A percentile compares a stretch with the other conserved stretches of the same genome.
These are phyloP conservation scores for Adansonia gregorii DNA, from an alignment of 441 rosid species.

Conservation along the genomic window DNA sequence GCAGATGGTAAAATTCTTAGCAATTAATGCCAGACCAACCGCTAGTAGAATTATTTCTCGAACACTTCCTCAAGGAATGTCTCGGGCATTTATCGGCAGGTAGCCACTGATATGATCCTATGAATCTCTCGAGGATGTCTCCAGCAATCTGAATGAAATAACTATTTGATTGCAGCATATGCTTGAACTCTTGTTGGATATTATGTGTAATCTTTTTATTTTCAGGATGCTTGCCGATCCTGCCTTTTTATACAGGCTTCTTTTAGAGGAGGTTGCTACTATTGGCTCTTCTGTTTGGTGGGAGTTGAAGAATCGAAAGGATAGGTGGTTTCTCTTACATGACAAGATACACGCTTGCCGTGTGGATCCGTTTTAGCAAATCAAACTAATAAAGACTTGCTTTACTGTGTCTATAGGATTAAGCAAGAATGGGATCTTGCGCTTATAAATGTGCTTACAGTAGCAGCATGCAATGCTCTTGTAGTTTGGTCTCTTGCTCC, in stretches of 20 bases:
- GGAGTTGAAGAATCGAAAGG: constrained; percentile 87
- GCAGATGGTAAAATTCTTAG: constrained; percentile 85
- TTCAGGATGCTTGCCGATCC: constrained; percentile 97
- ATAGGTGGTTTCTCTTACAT: constrained; percentile 53
- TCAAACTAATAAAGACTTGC: constrained; percentile 28
- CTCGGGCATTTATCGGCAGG: constrained; percentile 96
- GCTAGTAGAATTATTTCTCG: constrained; percentile 82
- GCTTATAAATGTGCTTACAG: constrained; percentile 81
- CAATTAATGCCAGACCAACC: constrained; percentile 91
- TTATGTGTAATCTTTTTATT: constrained; percentile 32
- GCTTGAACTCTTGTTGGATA: not conserved
- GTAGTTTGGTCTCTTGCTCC: constrained; percentile 95
- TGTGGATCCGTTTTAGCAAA: constrained; percentile 16
- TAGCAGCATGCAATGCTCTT: constrained; percentile 79
- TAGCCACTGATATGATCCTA: constrained; percentile 30
- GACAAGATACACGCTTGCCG: not conserved
- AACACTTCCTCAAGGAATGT: constrained; percentile 77
- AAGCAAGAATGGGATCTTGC: constrained; percentile 97
- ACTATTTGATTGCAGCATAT: not conserved
- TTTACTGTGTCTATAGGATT: constrained; percentile 51
- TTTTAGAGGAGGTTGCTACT: constrained; percentile 87
- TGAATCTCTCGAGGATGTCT: not conserved
- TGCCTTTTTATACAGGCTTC: constrained; percentile 78
- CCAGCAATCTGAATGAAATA: not conserved
- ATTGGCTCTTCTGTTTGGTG: constrained; percentile 85